phyloP scores from a whole-genome alignment of 106 monocot genomes.

The Phalaenopsis aphrodite region DNA sequence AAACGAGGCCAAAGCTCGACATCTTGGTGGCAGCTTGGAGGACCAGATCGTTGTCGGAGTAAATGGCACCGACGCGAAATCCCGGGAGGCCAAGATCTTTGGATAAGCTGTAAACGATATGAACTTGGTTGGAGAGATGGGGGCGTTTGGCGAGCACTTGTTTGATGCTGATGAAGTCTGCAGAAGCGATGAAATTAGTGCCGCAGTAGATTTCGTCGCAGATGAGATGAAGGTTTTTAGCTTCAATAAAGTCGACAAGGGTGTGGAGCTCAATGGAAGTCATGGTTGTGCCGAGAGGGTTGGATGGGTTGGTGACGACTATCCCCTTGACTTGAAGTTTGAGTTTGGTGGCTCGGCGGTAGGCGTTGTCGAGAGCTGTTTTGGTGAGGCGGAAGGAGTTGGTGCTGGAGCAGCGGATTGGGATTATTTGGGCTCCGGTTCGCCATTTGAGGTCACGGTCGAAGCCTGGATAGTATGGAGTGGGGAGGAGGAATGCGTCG shows the following conservation, averaged over 20 bases:
- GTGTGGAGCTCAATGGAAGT: slow-evolving; percentile 29
- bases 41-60: slow-evolving; percentile 47
- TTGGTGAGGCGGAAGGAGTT: slow-evolving; percentile 49
- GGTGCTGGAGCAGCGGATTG: slow-evolving; percentile 55
- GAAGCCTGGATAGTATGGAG: slow-evolving; percentile 91
- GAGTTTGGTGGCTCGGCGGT: slow-evolving; percentile 19
- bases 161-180: slow-evolving; percentile 38
- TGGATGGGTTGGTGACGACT: slow-evolving; percentile 67
- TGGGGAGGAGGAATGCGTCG: slow-evolving; percentile 71
- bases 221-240: slow-evolving; percentile 46
- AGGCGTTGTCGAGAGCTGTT: slow-evolving; percentile 43
- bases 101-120: slow-evolving; percentile 82
- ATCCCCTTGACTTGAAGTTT: slow-evolving; percentile 46
- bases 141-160: slow-evolving; percentile 17
- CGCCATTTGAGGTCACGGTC: slow-evolving; percentile 79
- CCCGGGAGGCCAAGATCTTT: slow-evolving; percentile 97
- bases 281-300: slow-evolving; percentile 56
- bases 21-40: slow-evolving; percentile 74
- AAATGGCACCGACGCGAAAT: slow-evolving; percentile 78
- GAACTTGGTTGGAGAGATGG: slow-evolving; percentile 30
- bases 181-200: slow-evolving; percentile 40
- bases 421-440: slow-evolving; percentile 68
- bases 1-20: slow-evolving; percentile 91
- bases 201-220: slow-evolving; percentile 80
- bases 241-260: slow-evolving; percentile 31